Conservation (phyloP, 768 basidiomycete genomes). For the Leccinum boreale region DNA sequence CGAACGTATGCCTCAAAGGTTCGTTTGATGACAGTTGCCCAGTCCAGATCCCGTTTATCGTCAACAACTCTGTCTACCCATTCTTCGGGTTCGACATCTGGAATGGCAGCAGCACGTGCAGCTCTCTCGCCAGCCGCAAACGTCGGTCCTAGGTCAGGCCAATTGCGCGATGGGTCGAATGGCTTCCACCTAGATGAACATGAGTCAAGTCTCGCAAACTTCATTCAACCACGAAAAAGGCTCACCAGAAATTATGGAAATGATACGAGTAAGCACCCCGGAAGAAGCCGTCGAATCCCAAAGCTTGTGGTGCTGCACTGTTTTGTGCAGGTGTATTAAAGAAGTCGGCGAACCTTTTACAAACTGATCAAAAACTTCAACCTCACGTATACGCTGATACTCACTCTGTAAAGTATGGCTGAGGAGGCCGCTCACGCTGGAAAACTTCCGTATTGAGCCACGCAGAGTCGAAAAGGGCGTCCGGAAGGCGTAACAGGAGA, state of each 20-base stretch:
- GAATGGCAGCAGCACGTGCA: conserved; percentile 47
- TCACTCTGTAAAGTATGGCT: conserved; percentile 89
- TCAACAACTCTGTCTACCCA: conserved; percentile 46
- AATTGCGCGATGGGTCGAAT: conserved; percentile 91
- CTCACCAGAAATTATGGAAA: conserved; percentile 91
- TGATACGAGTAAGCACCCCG: conserved; percentile 94
- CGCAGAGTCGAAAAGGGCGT: conserved; percentile 94
- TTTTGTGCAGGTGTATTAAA: conserved; percentile 74
- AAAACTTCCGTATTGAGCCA: conserved; percentile 94
- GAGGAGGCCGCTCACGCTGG: conserved; percentile 89
- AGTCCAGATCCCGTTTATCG: conserved; percentile 81
- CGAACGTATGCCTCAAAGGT: conserved; percentile 93
- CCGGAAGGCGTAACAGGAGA: conserved; percentile 83
- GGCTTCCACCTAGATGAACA: conserved; percentile 79
- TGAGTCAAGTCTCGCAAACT: not conserved
- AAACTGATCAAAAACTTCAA: not conserved
- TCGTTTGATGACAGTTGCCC: conserved; percentile 93
- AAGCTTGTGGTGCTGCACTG: conserved; percentile 79
- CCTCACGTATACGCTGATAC: conserved; percentile 13
- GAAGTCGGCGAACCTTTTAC: conserved; percentile 76
- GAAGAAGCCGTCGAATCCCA: conserved; percentile 96
- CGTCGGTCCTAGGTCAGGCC: conserved; percentile 84
- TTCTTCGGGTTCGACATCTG: conserved; percentile 31
- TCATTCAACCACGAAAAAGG: conserved; percentile 1
- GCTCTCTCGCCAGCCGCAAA: conserved; percentile 75